Evolutionary conservation across 2,329 filamentous ascomycete genomes (phyloP), one percentile per base, ranked within the genome.

Genomic region (Aspergillus puulaauensis): DNA sequence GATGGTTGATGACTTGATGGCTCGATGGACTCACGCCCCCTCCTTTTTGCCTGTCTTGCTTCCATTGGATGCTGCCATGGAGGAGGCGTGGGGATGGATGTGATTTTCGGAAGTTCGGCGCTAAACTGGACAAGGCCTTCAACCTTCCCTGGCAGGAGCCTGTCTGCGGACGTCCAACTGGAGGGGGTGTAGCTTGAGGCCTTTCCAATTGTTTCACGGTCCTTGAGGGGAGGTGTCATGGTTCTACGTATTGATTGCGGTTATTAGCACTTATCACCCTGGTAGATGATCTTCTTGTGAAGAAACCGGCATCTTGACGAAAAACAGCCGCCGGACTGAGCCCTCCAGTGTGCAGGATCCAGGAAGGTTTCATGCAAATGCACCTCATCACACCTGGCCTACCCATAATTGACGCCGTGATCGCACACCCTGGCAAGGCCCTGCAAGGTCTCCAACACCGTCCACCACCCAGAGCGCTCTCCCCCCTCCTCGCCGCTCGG

Each of bases 381-480:
- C 57, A 55, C 43, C 35, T 55, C 59, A 61, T 61, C 61, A 63
- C 61, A 58, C 39, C 33, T 49, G 15, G 21, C 44, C 55, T 56
- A 23, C 50, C 44, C 19, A 37, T 53, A n/a, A 44, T 61, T 61
- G 58, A 54, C 59, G 61, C 61, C 49, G 61, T 61, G 61, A 59
- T 61, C 56, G 54, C 58, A 54, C 53, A 12, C 48, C 21, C 47
- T 21, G 15, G 47, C 23, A 8, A 19, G 40, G 19, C 24, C 39
- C 40, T 53, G 27, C 41, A 43, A 43, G 45, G 39, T 27, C 31
- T 40, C 41, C 49, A 35, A 56, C n/a, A n/a, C n/a, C 46, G 43
- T 35, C 43, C 43, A 45, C 51, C 39, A 58, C 19, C 40, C 41
- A 45, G 48, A 46, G 17, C 27, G 41, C 17, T 35, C 41, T 35